Percentiles rank a stretch among this genome's conserved stretches.
Evolutionary conservation across 2,329 filamentous ascomycete genomes (phyloP).

Genomic region (Madurella mycetomatis): DNA sequence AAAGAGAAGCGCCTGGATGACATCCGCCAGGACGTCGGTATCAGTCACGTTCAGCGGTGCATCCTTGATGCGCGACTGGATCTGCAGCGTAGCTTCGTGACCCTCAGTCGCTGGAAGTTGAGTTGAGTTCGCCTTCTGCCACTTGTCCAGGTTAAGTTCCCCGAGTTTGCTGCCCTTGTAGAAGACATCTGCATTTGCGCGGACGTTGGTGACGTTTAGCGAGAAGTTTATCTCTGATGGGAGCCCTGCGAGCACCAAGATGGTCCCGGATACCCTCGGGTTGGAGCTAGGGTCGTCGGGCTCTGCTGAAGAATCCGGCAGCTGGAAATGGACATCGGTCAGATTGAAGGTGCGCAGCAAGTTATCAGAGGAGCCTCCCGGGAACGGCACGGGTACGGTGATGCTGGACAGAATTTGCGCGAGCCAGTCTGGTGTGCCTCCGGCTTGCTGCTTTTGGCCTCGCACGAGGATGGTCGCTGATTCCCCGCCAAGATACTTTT

Average conservation of each 20-base stretch:
- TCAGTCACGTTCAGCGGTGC: conserved; percentile 81
- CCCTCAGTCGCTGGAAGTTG: conserved; percentile 54
- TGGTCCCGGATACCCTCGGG: conserved; percentile 76
- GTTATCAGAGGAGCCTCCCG: conserved; percentile 74
- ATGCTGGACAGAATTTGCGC: conserved; percentile 74
- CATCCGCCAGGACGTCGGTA: conserved; percentile 69
- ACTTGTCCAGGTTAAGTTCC: conserved; percentile 70
- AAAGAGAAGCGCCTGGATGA: conserved; percentile 78
- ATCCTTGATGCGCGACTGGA: conserved; percentile 71
- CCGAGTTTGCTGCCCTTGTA: conserved; percentile 78
- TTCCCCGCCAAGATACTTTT: conserved; percentile 75
- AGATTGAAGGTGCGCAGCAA: conserved; percentile 85
- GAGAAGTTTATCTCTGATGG: conserved; percentile 85
- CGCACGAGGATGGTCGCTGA: conserved; percentile 77
- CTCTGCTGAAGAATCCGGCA: conserved; percentile 77
- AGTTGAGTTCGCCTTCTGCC: conserved; percentile 82
- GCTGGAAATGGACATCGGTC: conserved; percentile 75
- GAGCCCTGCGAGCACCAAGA: conserved; percentile 71
- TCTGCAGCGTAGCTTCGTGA: conserved; percentile 60
- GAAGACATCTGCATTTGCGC: conserved; percentile 73
- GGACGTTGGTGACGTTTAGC: conserved; percentile 70
- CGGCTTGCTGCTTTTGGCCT: conserved; percentile 63
- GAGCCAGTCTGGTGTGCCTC: conserved; percentile 76
- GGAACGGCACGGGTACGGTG: conserved; percentile 78
- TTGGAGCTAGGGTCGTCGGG: conserved; percentile 67